A percentile compares a stretch with the other conserved stretches of the same genome.
phyloP scores from a whole-genome alignment of 768 basidiomycete genomes.

The Xerocomellus intermedius region DNA sequence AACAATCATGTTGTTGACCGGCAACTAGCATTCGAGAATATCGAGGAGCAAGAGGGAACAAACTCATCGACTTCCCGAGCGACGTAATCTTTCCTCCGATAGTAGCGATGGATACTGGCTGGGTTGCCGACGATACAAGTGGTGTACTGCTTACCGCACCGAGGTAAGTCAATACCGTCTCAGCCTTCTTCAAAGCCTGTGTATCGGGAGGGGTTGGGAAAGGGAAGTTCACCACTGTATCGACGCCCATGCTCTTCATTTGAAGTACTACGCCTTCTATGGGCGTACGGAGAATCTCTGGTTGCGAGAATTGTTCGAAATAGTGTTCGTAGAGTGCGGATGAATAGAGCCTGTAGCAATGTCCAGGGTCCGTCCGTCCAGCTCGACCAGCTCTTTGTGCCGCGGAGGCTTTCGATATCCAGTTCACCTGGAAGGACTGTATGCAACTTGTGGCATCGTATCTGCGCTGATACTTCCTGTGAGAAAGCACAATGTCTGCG shows the following conservation, averaged over 20 bases:
- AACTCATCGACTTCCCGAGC: slow-evolving; percentile 87
- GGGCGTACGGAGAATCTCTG: slow-evolving; percentile 93
- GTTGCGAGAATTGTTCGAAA: slow-evolving; percentile 82
- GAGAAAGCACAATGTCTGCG: background rate
- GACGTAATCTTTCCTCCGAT: slow-evolving; percentile 74
- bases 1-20: slow-evolving; percentile 79
- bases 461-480: slow-evolving; percentile 53
- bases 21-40: slow-evolving; percentile 96
- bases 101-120: slow-evolving; percentile 20
- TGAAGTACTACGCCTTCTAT: slow-evolving; percentile 96
- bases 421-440: slow-evolving; percentile 88
- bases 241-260: slow-evolving; percentile 99
- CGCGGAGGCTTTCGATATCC: slow-evolving; percentile 95
- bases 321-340: slow-evolving; percentile 93
- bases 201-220: slow-evolving; percentile 96
- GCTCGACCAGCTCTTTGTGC: slow-evolving; percentile 94
- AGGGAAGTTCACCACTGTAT: slow-evolving; percentile 94
- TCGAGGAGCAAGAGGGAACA: slow-evolving; percentile 91
- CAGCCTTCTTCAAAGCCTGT: slow-evolving; percentile 70
- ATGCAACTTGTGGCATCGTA: slow-evolving; percentile 82
- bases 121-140: slow-evolving; percentile 18
- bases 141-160: slow-evolving; percentile 64
- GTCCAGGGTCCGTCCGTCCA: slow-evolving; percentile 96
- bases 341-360: slow-evolving; percentile 96
- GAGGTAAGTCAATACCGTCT: slow-evolving; percentile 74